phyloP scores from a whole-genome alignment of 164 flowering plant genomes.

The Malania oleifera region DNA sequence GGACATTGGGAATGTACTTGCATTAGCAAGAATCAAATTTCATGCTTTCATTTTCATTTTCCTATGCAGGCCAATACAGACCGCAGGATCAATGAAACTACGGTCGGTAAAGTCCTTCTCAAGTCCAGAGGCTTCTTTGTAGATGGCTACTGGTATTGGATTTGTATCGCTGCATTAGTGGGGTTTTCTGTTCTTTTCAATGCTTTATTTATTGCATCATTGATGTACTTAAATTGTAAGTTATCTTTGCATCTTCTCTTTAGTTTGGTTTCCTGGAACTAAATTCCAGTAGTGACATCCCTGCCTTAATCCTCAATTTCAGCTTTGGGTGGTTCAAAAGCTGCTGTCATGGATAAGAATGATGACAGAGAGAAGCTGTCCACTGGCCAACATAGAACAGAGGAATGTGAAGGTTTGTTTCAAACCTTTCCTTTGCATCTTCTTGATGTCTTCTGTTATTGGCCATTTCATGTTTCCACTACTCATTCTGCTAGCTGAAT shows the following conservation, averaged over 20 bases:
- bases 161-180: conserved; percentile 47
- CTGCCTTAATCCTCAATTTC: neutral
- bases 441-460: too few relatives aligned
- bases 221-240: conserved; percentile 56
- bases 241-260: conserved; percentile 9
- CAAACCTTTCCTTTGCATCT: neutral
- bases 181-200: conserved; percentile 59
- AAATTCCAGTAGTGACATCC: neutral
- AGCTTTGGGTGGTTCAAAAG: conserved; percentile 35
- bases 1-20: neutral
- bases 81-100: conserved; percentile 27
- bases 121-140: conserved; percentile 40
- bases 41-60: neutral
- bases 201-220: conserved; percentile 34
- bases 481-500: too few relatives aligned
- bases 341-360: conserved; percentile 20
- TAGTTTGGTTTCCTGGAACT: conserved; percentile 9
- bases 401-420: conserved; percentile 17
- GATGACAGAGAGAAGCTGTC: conserved; percentile 14
- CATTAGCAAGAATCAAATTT: conserved; percentile 1
- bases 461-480: too few relatives aligned
- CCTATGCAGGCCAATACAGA: conserved; percentile 34
- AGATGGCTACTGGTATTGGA: conserved; percentile 47
- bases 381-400: neutral
- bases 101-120: conserved; percentile 50